phyloP scores from a whole-genome alignment of 306 rosid species.

The Cyclanthera cordifolia region DNA sequence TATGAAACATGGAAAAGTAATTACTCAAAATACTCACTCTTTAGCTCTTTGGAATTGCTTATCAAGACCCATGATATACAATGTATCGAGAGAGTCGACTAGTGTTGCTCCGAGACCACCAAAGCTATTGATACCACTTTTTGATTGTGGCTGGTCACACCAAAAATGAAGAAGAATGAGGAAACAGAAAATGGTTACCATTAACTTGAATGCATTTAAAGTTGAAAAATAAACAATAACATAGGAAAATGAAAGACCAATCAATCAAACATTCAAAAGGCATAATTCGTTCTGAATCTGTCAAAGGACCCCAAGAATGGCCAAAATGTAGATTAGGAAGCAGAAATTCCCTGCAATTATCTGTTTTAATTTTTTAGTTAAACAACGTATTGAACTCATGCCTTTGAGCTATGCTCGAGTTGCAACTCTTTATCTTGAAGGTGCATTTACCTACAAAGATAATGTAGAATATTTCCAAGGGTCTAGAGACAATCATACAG shows the following conservation, averaged over 20 bases:
- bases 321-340: background rate
- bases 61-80: slow-evolving; percentile 89
- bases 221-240: background rate
- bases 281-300: background rate
- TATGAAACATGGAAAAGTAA: background rate
- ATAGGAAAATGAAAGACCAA: background rate
- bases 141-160: slow-evolving; percentile 74
- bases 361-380: background rate
- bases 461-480: slow-evolving; percentile 1
- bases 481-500: background rate
- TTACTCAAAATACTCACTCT: slow-evolving; percentile 53
- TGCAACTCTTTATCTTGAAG: background rate
- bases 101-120: slow-evolving; percentile 99
- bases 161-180: slow-evolving; percentile 8
- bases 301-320: background rate
- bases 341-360: background rate
- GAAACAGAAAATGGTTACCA: slow-evolving; percentile 22
- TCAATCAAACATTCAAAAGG: background rate
- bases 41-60: slow-evolving; percentile 79
- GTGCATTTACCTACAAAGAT: background rate
- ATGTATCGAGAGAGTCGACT: slow-evolving; percentile 87
- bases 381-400: background rate
- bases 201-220: background rate
- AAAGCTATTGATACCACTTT: slow-evolving; percentile 85
- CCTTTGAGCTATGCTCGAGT: background rate